Conservation (phyloP, 1,139 yeast species). For the Yamadazyma epiphylla region DNA sequence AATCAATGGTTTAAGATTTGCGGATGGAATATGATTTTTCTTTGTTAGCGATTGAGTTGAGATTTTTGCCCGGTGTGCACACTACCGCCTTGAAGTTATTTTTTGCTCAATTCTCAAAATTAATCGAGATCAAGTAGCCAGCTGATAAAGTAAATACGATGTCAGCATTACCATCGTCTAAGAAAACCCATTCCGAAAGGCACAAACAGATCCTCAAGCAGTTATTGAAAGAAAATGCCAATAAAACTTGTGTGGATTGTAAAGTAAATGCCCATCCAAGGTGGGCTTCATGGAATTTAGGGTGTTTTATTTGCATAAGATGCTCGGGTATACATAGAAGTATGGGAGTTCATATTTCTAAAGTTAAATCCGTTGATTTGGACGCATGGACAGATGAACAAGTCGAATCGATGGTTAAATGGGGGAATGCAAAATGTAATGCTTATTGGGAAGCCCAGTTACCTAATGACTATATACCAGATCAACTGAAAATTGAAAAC, state of each 20-base stretch:
- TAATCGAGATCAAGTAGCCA: too few relatives aligned
- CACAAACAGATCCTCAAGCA: slow-evolving; percentile 71
- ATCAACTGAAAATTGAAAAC: slow-evolving; percentile 80
- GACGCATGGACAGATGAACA: slow-evolving; percentile 98
- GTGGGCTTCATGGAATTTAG: slow-evolving; percentile 97
- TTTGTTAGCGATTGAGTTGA: too few relatives aligned
- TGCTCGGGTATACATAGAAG: slow-evolving; percentile 96
- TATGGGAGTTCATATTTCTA: slow-evolving; percentile 90
- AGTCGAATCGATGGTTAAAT: slow-evolving; percentile 71
- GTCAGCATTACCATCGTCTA: slow-evolving; percentile 35
- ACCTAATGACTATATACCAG: slow-evolving; percentile 71
- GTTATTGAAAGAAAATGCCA: slow-evolving; percentile 69
- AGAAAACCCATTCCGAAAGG: slow-evolving; percentile 44
- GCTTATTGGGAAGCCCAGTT: slow-evolving; percentile 77
- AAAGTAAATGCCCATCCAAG: slow-evolving; percentile 86
- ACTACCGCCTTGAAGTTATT: too few relatives aligned
- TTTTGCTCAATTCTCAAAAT: too few relatives aligned
- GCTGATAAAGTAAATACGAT: background rate
- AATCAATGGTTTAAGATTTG: too few relatives aligned
- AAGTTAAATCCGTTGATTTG: slow-evolving; percentile 86
- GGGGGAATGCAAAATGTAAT: slow-evolving; percentile 86
- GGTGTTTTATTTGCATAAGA: slow-evolving; percentile 83
- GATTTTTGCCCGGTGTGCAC: too few relatives aligned
- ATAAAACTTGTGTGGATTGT: slow-evolving; percentile 87
- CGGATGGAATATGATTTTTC: too few relatives aligned